Conservation (phyloP, 2,329 filamentous ascomycete genomes). For the Drechslerella dactyloides region DNA sequence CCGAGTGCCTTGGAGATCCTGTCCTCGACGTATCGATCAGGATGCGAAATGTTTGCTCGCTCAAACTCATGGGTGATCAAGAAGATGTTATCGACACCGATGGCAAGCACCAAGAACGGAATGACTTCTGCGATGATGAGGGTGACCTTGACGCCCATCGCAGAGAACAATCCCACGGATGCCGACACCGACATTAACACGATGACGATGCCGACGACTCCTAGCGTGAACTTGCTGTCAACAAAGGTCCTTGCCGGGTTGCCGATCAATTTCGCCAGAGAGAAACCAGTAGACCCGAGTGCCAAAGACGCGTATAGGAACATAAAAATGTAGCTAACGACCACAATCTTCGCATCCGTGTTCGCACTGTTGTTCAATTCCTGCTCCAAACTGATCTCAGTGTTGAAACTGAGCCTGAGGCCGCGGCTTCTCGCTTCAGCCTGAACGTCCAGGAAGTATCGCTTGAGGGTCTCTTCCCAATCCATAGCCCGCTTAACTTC, state of each 20-base stretch:
- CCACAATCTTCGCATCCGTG: conserved; percentile 94
- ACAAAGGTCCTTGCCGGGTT: conserved; percentile 86
- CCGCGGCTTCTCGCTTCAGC: conserved; percentile 78
- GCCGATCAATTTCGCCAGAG: conserved; percentile 74
- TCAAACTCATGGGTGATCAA: conserved; percentile 98
- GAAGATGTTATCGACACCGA: conserved; percentile 99
- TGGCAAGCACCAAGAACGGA: conserved; percentile 92
- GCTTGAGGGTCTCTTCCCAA: conserved; percentile 82
- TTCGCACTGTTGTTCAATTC: conserved; percentile 98
- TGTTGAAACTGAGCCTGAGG: conserved; percentile 88
- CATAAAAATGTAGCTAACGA: conserved; percentile 98
- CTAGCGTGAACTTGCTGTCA: conserved; percentile 94
- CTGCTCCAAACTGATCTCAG: conserved; percentile 91
- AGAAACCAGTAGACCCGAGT: conserved; percentile 83
- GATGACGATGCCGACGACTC: conserved; percentile 91
- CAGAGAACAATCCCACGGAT: conserved; percentile 93
- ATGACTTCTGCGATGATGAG: conserved; percentile 98
- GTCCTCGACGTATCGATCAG: conserved; percentile 84
- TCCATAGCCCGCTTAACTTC: conserved; percentile 78
- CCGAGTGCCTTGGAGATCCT: conserved; percentile 87
- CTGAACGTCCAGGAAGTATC: conserved; percentile 77
- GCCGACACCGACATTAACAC: conserved; percentile 97
- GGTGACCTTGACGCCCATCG: conserved; percentile 88
- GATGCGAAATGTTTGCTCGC: conserved; percentile 87
- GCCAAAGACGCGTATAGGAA: conserved; percentile 95